Evolutionary conservation across 2,329 filamentous ascomycete species (phyloP).

Genomic region (Aspergillus ochraceoroseus): DNA sequence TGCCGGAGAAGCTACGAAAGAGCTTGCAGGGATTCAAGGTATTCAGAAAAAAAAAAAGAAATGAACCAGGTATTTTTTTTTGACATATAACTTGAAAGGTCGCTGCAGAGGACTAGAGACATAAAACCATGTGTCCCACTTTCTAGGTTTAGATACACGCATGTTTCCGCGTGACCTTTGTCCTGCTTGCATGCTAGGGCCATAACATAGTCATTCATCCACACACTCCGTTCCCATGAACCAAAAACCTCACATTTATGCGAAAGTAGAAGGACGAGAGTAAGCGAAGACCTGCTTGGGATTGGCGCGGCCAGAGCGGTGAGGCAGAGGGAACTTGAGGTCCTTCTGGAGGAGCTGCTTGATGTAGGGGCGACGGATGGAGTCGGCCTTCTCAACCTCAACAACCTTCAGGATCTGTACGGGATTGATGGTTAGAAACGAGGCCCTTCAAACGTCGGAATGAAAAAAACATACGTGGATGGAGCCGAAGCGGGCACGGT

Average conservation of each 20-base stretch:
- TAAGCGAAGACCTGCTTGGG: slow-evolving; percentile 90
- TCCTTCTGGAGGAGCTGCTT: slow-evolving; percentile 94
- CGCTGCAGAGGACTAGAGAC: slow-evolving; percentile 42
- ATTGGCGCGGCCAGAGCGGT: slow-evolving; percentile 79
- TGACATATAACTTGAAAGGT: slow-evolving; percentile 38
- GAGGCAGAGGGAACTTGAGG: slow-evolving; percentile 97
- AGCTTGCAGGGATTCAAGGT: too few species aligned
- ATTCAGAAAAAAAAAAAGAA: slow-evolving; percentile 18
- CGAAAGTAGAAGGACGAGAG: slow-evolving; percentile 94
- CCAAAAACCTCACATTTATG: slow-evolving; percentile 59
- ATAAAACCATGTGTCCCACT: slow-evolving; percentile 37
- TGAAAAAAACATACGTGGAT: slow-evolving; percentile 73
- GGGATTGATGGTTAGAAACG: slow-evolving; percentile 11
- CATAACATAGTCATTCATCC: slow-evolving; percentile 43
- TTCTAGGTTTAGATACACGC: slow-evolving; percentile 35
- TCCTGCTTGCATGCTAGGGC: slow-evolving; percentile 42
- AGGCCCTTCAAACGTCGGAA: too few species aligned
- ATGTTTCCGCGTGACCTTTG: slow-evolving; percentile 32
- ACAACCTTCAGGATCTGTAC: slow-evolving; percentile 92
- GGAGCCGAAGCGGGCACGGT: slow-evolving; percentile 95
- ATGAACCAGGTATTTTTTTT: slow-evolving; percentile 40
- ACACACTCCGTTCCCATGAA: slow-evolving; percentile 37
- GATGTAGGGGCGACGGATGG: slow-evolving; percentile 98
- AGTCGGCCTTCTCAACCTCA: slow-evolving; percentile 89
- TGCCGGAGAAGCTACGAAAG: too few species aligned